phyloP scores from a whole-genome alignment of 495 filamentous ascomycete genomes.

The Aspergillus baeticus region DNA sequence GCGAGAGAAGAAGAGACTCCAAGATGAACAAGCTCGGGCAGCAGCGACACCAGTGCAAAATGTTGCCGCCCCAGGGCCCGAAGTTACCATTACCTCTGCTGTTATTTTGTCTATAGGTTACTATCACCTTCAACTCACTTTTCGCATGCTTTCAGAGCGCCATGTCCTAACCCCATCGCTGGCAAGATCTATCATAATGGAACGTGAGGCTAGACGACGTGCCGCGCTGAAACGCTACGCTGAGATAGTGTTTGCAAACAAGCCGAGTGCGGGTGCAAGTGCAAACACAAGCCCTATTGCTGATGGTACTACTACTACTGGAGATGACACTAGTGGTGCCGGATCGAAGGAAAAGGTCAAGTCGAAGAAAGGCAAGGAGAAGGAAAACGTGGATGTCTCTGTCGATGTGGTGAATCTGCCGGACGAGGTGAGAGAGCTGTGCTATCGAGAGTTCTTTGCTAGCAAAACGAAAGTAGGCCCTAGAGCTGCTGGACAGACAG shows the following conservation, averaged over 20 bases:
- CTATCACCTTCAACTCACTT: constrained; percentile 11
- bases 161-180: constrained; percentile 11
- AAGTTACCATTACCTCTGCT: constrained; percentile 21
- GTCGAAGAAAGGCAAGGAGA: neutral
- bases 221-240: constrained; percentile 19
- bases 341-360: neutral
- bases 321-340: neutral
- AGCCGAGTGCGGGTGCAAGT: neutral
- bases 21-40: neutral
- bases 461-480: neutral
- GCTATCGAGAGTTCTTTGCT: constrained; percentile 8
- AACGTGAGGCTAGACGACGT: constrained; percentile 31
- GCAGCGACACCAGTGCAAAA: neutral
- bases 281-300: neutral
- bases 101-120: constrained; percentile 28
- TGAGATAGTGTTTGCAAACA: neutral
- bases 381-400: neutral
- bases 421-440: constrained; percentile 5
- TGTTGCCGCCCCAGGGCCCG: constrained; percentile 5
- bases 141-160: constrained; percentile 16
- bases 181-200: constrained; percentile 19
- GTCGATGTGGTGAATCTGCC: neutral
- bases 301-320: neutral
- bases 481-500: neutral
- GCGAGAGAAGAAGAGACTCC: neutral